A percentile compares a stretch with the other conserved stretches of the same genome.
phyloP scores from a whole-genome alignment of 352 stramenopile species.

The Peronospora destructor region DNA sequence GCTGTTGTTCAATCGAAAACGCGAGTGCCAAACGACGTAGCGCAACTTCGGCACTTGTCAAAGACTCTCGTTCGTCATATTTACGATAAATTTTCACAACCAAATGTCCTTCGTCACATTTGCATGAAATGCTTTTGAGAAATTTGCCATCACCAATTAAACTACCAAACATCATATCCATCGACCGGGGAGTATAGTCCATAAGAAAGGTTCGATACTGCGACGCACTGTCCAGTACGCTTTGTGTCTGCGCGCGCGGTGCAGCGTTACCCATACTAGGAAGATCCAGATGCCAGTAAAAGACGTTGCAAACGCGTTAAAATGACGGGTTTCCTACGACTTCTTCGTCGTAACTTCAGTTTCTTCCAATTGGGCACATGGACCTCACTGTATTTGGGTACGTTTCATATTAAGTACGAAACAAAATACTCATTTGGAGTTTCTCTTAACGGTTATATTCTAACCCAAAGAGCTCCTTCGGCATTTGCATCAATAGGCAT shows the following conservation, averaged over 20 bases:
- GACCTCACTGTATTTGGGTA: no score
- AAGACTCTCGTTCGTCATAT: slow-evolving; percentile 64
- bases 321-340: not conserved
- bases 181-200: slow-evolving; percentile 74
- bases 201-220: slow-evolving; percentile 85
- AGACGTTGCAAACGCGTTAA: not conserved
- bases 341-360: not conserved
- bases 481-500: not conserved
- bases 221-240: slow-evolving; percentile 72
- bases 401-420: not conserved
- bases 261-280: slow-evolving; percentile 72
- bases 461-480: no score
- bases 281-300: not conserved
- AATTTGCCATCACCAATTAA: slow-evolving; percentile 88
- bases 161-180: slow-evolving; percentile 83
- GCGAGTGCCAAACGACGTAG: slow-evolving; percentile 45
- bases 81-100: slow-evolving; percentile 88
- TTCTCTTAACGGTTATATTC: not conserved
- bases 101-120: slow-evolving; percentile 75
- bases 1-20: slow-evolving; percentile 63
- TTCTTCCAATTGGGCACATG: not conserved
- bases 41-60: slow-evolving; percentile 47
- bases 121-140: slow-evolving; percentile 84
- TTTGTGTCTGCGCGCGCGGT: slow-evolving; percentile 68
- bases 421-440: not conserved